phyloP scores from a whole-genome alignment of 768 basidiomycete species.

The Candolleomyces aberdarensis region DNA sequence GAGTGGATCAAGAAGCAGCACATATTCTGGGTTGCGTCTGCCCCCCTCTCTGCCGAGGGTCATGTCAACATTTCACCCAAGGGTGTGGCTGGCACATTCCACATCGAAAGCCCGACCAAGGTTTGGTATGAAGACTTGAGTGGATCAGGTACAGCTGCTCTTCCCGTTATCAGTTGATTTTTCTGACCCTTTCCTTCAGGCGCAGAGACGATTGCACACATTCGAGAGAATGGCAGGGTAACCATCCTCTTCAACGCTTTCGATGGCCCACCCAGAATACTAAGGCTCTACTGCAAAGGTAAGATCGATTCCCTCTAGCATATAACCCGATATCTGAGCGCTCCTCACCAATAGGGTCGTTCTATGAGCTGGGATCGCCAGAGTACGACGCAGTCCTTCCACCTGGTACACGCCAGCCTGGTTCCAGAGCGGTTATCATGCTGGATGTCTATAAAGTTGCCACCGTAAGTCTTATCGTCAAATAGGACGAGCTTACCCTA shows the following conservation, averaged over 20 bases:
- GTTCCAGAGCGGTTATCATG: slow-evolving; percentile 59
- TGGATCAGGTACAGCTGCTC: slow-evolving; percentile 52
- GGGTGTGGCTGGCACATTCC: slow-evolving; percentile 57
- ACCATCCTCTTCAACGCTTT: slow-evolving; percentile 64
- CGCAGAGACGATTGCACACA: slow-evolving; percentile 42
- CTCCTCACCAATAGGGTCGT: slow-evolving; percentile 37
- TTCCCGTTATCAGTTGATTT: not conserved
- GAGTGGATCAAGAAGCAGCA: slow-evolving; percentile 62
- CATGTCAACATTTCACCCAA: slow-evolving; percentile 72
- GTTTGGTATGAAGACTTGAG: slow-evolving; percentile 78
- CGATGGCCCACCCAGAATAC: slow-evolving; percentile 55
- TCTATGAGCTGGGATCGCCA: slow-evolving; percentile 59
- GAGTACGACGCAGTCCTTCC: slow-evolving; percentile 57
- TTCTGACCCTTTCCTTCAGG: slow-evolving; percentile 18
- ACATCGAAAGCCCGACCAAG: slow-evolving; percentile 46
- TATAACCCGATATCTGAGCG: not conserved
- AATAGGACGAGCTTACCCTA: not conserved
- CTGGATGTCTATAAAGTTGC: slow-evolving; percentile 59
- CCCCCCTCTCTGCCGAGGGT: slow-evolving; percentile 53
- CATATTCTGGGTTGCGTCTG: slow-evolving; percentile 70
- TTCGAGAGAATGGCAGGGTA: slow-evolving; percentile 60
- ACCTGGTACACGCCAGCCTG: slow-evolving; percentile 41
- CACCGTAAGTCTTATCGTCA: slow-evolving; percentile 28
- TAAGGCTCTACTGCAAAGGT: slow-evolving; percentile 61
- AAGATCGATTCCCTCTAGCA: slow-evolving; percentile 11